These are phyloP conservation scores for Neonectria punicea DNA, from an alignment of 2,329 filamentous ascomycete genomes.

Conservation along the genomic window DNA sequence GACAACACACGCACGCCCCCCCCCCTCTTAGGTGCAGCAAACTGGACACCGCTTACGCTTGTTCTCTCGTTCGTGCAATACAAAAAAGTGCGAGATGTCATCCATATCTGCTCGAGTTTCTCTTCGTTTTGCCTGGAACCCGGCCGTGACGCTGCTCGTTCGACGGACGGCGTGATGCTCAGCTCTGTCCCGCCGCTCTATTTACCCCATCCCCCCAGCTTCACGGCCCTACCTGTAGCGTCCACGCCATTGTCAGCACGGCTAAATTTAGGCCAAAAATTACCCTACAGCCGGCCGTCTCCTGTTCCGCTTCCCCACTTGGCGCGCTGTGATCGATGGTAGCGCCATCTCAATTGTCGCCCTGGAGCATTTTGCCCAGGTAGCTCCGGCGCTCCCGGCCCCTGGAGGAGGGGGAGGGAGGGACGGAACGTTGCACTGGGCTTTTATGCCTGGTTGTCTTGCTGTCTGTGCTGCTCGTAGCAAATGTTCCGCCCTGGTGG, in stretches of 20 bases:
- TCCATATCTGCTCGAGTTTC: neutral
- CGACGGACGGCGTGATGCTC: neutral
- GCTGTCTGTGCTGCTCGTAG: neutral
- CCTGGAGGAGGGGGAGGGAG: neutral
- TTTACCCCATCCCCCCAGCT: neutral
- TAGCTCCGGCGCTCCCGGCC: neutral
- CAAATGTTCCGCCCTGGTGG: neutral
- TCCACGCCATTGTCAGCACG: neutral
- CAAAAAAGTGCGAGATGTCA: no score
- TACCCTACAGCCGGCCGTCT: neutral
- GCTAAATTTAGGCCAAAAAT: neutral
- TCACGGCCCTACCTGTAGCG: neutral
- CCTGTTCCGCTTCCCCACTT: neutral
- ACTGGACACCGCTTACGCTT: neutral
- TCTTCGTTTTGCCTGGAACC: neutral
- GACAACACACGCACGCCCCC: neutral
- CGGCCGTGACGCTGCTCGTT: neutral
- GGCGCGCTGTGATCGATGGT: neutral
- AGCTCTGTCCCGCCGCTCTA: no score
- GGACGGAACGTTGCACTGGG: neutral
- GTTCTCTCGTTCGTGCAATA: no score
- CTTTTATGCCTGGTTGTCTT: neutral
- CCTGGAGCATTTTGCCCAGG: neutral
- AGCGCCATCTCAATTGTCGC: neutral
- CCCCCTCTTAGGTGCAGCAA: neutral